Base-by-base conservation (phyloP, 805 yeast genomes). In the Yueomyces sp. region DNA sequence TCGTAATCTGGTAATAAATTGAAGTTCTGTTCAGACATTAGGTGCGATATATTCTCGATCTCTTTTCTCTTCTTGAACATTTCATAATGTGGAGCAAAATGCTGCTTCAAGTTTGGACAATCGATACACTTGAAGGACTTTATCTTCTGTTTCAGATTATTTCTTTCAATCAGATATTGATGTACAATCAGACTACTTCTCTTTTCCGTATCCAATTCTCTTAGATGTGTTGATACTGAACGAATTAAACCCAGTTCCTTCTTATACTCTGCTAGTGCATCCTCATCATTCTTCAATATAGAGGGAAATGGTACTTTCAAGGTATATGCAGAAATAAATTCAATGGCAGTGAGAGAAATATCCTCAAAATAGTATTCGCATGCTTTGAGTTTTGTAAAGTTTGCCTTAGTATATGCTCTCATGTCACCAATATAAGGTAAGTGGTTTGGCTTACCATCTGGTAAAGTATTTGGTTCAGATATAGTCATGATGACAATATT, bases 1-100 rank as follows among this genome's bases (percentile, higher is more conserved):
- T 86, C 94, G 57, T 92, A 92, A 57, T 92, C 96, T 0, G 98
- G 97, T 36, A 92, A 68, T 40, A 92, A 67, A 50, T 85, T 95
- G 54, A 92, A 66, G 54, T 88, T 92, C 52, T 88, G 95, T 46
- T 85, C 94, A 1, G 94, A 81, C 49, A 87, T 73, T 40, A 81
- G 65, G 40, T 72, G 69, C 52, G 76, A 76, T 52, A 85, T 59
- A 0, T 69, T 60, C 8, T 65, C 72, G 27, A 88, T 79, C 46
- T 78, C 69, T 11, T 59, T 54, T 44, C 70, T 67, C 27, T 83
- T 56, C 30, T 56, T 45, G 44, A 68, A 67, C 47, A 71, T 74
- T 40, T 68, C 64, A 38, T 73, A 67, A 27, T 77, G 57, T 37
- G 69, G 71, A 6, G 57, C 45, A 51, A 64, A 77, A 43, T 74